These are phyloP conservation scores for Sphaerostilbella broomeana DNA, from an alignment of 2,329 filamentous ascomycete species.

Conservation along the genomic window DNA sequence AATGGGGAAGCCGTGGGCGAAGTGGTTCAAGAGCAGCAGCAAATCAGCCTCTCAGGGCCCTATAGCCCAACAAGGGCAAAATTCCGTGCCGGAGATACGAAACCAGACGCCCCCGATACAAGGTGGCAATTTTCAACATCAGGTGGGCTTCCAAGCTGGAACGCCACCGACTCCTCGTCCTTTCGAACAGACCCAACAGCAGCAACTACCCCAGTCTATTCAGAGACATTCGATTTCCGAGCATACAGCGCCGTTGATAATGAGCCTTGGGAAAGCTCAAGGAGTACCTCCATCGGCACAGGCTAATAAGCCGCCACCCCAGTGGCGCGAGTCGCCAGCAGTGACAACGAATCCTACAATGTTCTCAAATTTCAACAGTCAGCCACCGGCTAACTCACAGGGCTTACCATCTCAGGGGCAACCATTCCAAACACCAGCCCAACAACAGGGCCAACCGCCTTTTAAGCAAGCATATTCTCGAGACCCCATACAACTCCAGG, in stretches of 20 bases:
- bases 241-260: too few species aligned
- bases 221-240: too few species aligned
- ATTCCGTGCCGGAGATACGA: constrained; percentile 3
- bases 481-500: too few species aligned
- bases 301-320: too few species aligned
- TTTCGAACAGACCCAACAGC: background rate
- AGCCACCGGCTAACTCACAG: background rate
- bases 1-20: constrained; percentile 24
- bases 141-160: constrained; percentile 9
- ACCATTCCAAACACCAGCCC: background rate
- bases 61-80: constrained; percentile 3
- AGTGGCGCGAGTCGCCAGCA: constrained; percentile 1
- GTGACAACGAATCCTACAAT: constrained; percentile 2
- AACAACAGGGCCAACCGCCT: background rate
- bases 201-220: background rate
- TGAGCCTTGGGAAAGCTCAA: too few species aligned
- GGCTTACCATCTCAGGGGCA: background rate
- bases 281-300: too few species aligned
- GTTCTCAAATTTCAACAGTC: constrained; percentile 3
- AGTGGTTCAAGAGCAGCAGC: constrained; percentile 24
- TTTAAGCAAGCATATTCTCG: background rate
- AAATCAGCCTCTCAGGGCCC: constrained; percentile 13
- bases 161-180: background rate
- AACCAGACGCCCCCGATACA: constrained; percentile 6
- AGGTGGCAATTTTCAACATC: background rate